These are phyloP conservation scores for Ustanciosporium gigantosporum DNA, from an alignment of 1,284 basidiomycete species.

Conservation along the genomic window DNA sequence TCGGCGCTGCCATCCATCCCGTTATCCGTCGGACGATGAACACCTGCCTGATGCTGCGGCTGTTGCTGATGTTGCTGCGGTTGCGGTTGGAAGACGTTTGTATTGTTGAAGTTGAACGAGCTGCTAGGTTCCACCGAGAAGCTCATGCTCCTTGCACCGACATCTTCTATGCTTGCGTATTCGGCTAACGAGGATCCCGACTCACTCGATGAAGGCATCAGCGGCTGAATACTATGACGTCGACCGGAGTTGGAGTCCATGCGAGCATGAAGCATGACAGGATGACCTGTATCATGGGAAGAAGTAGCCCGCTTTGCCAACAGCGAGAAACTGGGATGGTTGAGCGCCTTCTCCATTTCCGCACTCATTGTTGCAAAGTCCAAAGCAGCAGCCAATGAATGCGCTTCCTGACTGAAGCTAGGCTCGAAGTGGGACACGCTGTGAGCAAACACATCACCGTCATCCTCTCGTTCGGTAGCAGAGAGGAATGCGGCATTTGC, in stretches of 20 bases:
- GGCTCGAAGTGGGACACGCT: slow-evolving; percentile 8
- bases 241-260: slow-evolving; percentile 30
- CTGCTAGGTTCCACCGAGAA: slow-evolving; percentile 20
- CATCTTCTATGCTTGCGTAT: slow-evolving; percentile 8
- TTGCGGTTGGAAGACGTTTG: too few species aligned
- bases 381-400: slow-evolving; percentile 26
- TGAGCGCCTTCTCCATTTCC: slow-evolving; percentile 14
- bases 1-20: slow-evolving; percentile 17
- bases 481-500: slow-evolving; percentile 41
- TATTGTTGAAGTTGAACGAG: slow-evolving; percentile 7
- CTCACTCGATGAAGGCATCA: slow-evolving; percentile 35
- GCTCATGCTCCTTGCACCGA: slow-evolving; percentile 28
- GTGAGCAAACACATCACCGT: slow-evolving; percentile 15
- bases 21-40: too few species aligned
- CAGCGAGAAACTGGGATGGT: slow-evolving; percentile 5
- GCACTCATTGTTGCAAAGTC: slow-evolving; percentile 33
- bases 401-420: slow-evolving; percentile 24
- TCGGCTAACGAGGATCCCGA: slow-evolving; percentile 20
- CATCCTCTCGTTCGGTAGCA: slow-evolving; percentile 17
- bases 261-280: slow-evolving; percentile 23
- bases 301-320: slow-evolving; percentile 27
- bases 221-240: slow-evolving; percentile 49
- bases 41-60: too few species aligned
- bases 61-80: too few species aligned
- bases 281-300: slow-evolving; percentile 1